Base-by-base conservation (phyloP, 345 rosid genomes). In the Gossypium turneri region DNA sequence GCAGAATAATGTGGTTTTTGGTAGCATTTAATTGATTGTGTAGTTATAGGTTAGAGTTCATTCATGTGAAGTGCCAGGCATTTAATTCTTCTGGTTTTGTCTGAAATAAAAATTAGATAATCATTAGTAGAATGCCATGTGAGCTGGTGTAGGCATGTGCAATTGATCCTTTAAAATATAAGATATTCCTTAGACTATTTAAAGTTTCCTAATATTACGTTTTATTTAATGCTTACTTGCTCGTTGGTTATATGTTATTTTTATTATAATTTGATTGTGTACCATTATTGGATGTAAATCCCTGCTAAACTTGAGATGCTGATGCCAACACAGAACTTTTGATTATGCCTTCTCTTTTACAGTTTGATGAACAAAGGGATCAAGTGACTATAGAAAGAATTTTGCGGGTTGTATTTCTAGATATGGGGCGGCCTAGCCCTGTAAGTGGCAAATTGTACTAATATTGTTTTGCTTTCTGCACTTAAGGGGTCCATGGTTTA, bases 281-380 rank as follows among this genome's bases (percentile, higher is more conserved):
- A 51, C 20, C 57, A 25, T 63, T 73, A 17, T 12, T 41, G 20
- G 67, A 7, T 45, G 41, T 25, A 43, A 45, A 47, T 2, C 10
- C 10, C 6, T 20, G 50, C 47, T 55, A 19, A 60, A 72, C 20
- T 41, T 8, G 15, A 22, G 13, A 22, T 25, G 20, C 12, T 71
- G 19, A 24, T 41, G 20, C 52, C 15, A 13, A 16, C 3, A 45
- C 16, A 15, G 8, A 17, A 22, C 9, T 58, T 44, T 57, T 57
- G 16, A 34, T n/a, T 56, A 24, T 47, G 59, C 60, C 44, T 44
- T 66, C 72, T 62, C 5, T 72, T n/a, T 50, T 83, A 59, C 84
- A 96, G 99, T 96, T 96, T 84, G 99, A 96, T 27, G 99, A 96
- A 69, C 97, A 93, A 81, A 90, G 84, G 80, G 93, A 96, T 76